Percentiles rank a stretch among this genome's conserved stretches.
Conservation (phyloP, 2,329 filamentous ascomycete species). For the Stachybotrys chartarum region DNA sequence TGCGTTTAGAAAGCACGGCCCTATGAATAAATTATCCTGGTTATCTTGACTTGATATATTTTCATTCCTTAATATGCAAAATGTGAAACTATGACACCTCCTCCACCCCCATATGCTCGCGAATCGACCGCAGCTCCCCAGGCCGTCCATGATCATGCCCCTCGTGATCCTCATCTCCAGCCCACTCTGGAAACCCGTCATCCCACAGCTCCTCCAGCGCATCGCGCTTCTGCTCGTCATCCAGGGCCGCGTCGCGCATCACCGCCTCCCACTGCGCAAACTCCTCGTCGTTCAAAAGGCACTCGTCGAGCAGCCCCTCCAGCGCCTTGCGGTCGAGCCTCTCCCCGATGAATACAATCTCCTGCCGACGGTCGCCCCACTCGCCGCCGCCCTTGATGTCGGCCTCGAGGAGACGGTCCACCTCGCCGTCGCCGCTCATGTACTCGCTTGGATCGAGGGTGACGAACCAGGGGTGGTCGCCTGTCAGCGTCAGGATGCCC, state of each 20-base stretch:
- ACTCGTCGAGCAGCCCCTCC: constrained; percentile 47
- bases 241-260: constrained; percentile 34
- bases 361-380: constrained; percentile 65
- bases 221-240: constrained; percentile 33
- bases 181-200: constrained; percentile 53
- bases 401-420: constrained; percentile 39
- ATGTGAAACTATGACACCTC: constrained; percentile 6
- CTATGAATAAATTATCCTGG: too few species aligned
- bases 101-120: constrained; percentile 10
- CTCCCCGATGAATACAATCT: constrained; percentile 69
- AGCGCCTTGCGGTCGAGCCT: constrained; percentile 46
- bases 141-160: constrained; percentile 12
- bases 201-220: constrained; percentile 45
- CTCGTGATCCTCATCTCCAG: constrained; percentile 29
- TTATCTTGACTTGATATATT: too few species aligned
- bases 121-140: constrained; percentile 9
- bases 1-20: too few species aligned
- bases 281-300: constrained; percentile 55
- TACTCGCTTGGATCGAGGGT: constrained; percentile 46
- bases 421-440: constrained; percentile 37
- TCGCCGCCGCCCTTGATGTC: constrained; percentile 47
- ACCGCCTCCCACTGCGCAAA: constrained; percentile 44
- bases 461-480: constrained; percentile 52
- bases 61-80: too few species aligned
- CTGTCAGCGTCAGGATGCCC: constrained; percentile 54